Conservation (phyloP, 1,284 basidiomycete genomes). For the Ustilago xerochloae region DNA sequence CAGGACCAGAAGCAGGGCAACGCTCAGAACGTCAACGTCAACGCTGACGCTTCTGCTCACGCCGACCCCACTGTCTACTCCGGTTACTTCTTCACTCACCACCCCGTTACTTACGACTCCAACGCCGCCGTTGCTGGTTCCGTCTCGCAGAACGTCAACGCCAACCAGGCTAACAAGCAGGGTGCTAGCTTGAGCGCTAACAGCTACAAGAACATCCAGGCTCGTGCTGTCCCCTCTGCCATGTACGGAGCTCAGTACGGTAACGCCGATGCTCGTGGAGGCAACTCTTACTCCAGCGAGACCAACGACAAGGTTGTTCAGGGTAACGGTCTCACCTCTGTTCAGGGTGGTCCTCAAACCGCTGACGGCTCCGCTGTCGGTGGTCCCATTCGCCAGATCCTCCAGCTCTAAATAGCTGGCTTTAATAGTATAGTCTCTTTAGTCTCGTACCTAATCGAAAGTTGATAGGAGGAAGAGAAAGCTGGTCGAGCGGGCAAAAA, state of each 20-base stretch:
- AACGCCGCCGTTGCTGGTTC: constrained; percentile 17
- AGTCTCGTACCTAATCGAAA: neutral
- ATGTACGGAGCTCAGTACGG: constrained; percentile 18
- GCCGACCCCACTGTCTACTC: constrained; percentile 6
- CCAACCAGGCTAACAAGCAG: constrained; percentile 28
- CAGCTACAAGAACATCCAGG: constrained; percentile 3
- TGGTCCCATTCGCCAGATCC: constrained; percentile 30
- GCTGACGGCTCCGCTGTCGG: constrained; percentile 22
- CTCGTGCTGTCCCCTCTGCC: constrained; percentile 6
- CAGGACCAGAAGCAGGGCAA: constrained; percentile 26
- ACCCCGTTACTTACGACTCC: constrained; percentile 19
- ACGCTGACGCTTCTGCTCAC: constrained; percentile 20
- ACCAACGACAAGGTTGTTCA: constrained; percentile 33
- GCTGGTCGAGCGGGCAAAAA: neutral
- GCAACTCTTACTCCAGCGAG: constrained; percentile 14
- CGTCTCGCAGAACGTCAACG: constrained; percentile 18
- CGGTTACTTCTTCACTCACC: constrained; percentile 33
- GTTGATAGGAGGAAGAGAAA: neutral
- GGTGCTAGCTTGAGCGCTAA: constrained; percentile 13
- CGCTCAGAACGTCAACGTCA: constrained; percentile 12
- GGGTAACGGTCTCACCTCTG: constrained; percentile 20
- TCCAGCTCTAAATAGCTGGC: constrained; percentile 13
- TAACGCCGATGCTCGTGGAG: constrained; percentile 26
- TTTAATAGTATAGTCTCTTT: too few relatives aligned
- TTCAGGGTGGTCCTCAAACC: constrained; percentile 29